These are phyloP conservation scores for Marsdenia floribunda DNA, from an alignment of 257 asterid genomes.

Conservation along the genomic window DNA sequence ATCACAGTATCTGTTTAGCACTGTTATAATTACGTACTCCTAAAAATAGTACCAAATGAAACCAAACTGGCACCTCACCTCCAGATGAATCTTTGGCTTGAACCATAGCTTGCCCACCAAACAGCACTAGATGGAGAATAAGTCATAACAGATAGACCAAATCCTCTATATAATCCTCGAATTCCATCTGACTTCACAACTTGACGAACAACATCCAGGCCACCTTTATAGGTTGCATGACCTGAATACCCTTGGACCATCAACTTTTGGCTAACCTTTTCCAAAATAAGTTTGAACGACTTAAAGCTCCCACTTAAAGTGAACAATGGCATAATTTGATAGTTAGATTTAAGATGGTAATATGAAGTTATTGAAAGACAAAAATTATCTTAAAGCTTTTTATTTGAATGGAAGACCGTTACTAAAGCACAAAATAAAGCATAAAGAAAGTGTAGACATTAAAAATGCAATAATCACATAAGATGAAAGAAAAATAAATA, in stretches of 20 bases:
- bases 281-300: conserved; percentile 23
- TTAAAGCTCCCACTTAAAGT: conserved; percentile 9
- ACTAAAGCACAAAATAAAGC: not conserved
- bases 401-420: not conserved
- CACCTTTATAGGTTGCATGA: conserved; percentile 65
- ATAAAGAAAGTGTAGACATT: not conserved
- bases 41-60: conserved; percentile 7
- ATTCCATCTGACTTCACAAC: conserved; percentile 78
- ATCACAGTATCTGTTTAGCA: not conserved
- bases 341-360: not conserved
- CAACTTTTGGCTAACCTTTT: conserved; percentile 86
- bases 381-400: not conserved
- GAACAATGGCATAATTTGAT: conserved; percentile 3
- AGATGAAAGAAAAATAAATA: not conserved
- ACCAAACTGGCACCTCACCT: conserved; percentile 36
- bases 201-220: conserved; percentile 87
- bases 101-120: conserved; percentile 99
- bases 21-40: not conserved
- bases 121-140: conserved; percentile 98
- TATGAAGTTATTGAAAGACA: not conserved
- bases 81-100: conserved; percentile 96
- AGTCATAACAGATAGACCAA: conserved; percentile 86
- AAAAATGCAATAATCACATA: not conserved
- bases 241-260: conserved; percentile 93
- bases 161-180: conserved; percentile 93